Base-by-base conservation (phyloP, 768 basidiomycete genomes). In the Suillus clintonianus region DNA sequence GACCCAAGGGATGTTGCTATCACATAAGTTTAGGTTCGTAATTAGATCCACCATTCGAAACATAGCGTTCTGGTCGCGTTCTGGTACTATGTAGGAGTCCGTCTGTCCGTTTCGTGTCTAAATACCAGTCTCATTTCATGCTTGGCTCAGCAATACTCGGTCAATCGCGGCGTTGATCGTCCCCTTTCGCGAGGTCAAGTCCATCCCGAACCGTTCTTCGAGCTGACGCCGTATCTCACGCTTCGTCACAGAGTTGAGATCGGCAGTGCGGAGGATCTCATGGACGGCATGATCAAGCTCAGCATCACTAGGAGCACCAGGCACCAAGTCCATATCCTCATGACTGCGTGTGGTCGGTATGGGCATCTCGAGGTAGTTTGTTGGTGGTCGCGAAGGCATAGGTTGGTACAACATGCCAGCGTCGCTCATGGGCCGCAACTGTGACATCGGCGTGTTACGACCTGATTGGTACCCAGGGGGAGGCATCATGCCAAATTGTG, bases 181-280 rank as follows among this genome's bases (percentile, higher is more conserved):
- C 32, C 80, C 79, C 76, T 95, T 93, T 62, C 89, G 85, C 27
- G 86, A 67, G 14, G 86, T 85, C 63, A 98, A 77, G 73, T 92
- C 91, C 79, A 89, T 86, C 39, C 89, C 90, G 72, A 90, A 97
- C 64, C 83, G 84, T 64, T 87, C 87, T 77, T 98, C 96, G 41
- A 99, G 80, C 71, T 88, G 86, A 62, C 88, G 82, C 43, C 97
- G 85, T 58, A 99, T 89, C 68, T 90, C 92, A 68, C 96, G 88
- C 81, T 99, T 99, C 59, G 97, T 98, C 63, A 97, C 83, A 13
- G 87, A 87, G 72, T 95, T 94, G 58, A 99, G 81, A 77, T 99
- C 94, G 1, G 94, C 94, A 15, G 81, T 77, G 19, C 83, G 84
- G 60, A 98, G 79, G 45, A 97, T 82, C 19, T 87, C 83, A 65